Evolutionary conservation across 2,329 filamentous ascomycete genomes (phyloP).

Genomic region (Raffaelea albimanens): DNA sequence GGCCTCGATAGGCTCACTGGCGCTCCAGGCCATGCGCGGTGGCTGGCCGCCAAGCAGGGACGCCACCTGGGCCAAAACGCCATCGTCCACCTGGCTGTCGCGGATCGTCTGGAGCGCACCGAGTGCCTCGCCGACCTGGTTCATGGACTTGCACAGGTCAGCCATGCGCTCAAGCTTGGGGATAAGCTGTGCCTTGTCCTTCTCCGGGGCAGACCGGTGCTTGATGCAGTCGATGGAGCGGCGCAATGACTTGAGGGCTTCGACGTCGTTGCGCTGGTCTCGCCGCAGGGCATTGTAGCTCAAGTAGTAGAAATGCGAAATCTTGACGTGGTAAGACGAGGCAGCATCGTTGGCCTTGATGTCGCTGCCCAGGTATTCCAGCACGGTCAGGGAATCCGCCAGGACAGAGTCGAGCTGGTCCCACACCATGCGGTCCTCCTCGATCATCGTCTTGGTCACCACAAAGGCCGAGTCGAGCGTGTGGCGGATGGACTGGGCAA

Average conservation of each 20-base stretch:
- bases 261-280: conserved; percentile 4
- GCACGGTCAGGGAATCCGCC: conserved; percentile 43
- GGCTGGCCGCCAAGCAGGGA: conserved; percentile 37
- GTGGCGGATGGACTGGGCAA: conserved; percentile 42
- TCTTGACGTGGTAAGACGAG: conserved; percentile 46
- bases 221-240: conserved; percentile 56
- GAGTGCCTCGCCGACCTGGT: conserved; percentile 46
- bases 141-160: conserved; percentile 45
- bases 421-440: conserved; percentile 39
- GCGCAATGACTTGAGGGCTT: conserved; percentile 47
- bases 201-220: conserved; percentile 42
- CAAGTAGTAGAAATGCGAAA: conserved; percentile 65
- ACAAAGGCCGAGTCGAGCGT: conserved; percentile 53
- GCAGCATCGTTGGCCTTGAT: conserved; percentile 17
- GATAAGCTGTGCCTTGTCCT: conserved; percentile 48
- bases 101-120: conserved; percentile 52
- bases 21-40: conserved; percentile 43
- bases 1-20: conserved; percentile 35
- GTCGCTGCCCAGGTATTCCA: conserved; percentile 40
- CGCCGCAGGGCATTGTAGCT: conserved; percentile 44
- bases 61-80: conserved; percentile 45
- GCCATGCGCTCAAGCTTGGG: conserved; percentile 60
- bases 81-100: conserved; percentile 49
- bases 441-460: conserved; percentile 43
- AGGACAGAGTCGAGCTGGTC: conserved; percentile 46